phyloP scores from a whole-genome alignment of 78 protist genomes.

The Dictyostelium citrinum region DNA sequence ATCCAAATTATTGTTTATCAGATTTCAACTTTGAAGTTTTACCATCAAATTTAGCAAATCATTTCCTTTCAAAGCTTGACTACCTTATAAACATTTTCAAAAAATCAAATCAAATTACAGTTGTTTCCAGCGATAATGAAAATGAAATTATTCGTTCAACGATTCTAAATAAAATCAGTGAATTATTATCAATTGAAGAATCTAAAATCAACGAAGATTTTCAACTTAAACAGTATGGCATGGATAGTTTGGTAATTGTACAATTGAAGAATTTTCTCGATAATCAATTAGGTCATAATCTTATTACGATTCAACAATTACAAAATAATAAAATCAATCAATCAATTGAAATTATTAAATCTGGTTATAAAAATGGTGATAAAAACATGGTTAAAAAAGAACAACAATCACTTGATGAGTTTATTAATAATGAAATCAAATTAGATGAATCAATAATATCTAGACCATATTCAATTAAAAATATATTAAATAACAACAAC shows the following conservation, averaged over 20 bases:
- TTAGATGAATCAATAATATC: background rate
- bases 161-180: background rate
- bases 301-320: background rate
- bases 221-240: background rate
- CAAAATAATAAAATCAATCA: background rate
- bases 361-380: background rate
- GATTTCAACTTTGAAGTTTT: background rate
- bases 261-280: background rate
- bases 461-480: background rate
- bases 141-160: background rate
- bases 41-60: background rate
- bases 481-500: background rate
- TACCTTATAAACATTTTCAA: background rate
- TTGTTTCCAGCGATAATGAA: background rate
- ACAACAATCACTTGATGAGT: background rate
- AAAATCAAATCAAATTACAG: background rate
- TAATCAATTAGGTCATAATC: background rate
- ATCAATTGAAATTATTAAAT: background rate
- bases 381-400: too few relatives aligned
- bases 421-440: background rate
- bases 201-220: background rate
- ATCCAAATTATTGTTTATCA: background rate
- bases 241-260: background rate
- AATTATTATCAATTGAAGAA: background rate
- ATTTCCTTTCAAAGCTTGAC: background rate